Base-by-base conservation (phyloP, 306 rosid species). In the Dryas drummondii region DNA sequence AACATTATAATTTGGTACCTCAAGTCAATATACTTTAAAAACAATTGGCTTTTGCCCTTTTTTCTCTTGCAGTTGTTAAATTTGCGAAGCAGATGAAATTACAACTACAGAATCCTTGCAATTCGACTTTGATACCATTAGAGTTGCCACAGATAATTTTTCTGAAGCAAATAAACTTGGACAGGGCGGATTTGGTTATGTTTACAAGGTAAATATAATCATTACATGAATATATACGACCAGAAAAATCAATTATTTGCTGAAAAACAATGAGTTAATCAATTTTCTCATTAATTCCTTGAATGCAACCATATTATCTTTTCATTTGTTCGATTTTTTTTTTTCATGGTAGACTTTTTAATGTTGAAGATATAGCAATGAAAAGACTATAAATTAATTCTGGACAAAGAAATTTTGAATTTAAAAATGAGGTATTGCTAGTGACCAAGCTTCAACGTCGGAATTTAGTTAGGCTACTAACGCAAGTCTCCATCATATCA, bases 111-210 rank as follows among this genome's bases (percentile, higher is more conserved):
- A 78, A 40, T 58, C 45, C 5, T 70, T 58, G 63, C 61, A 37
- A 60, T 47, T 75, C 26, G 66, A 75, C 9, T 80, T 84, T 64
- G 62, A 56, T 16, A 68, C 78, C 27, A 77, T 84, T 13, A 58
- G 67, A 75, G 49, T 40, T 58, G 85, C 87, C 11, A 80, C 88
- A 19, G 60, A 80, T 51, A 16, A 78, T 52, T 87, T 87, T 68
- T 84, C 88, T 27, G 76, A 80, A 40, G 68, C 70, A 53, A 78
- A 74, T 72, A 79, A 67, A 27, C 79, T 84, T 10, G 88, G 91
- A 44, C 74, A 78, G 80, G 88, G 91, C 14, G 85, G 87, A 68
- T 87, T 82, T 54, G 87, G 86, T 15, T 80, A 80, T 0, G 84
- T 87, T 78, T 87, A 71, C 74, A 84, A 84, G 88, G 87, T 82